Conservation (phyloP, 2,329 filamentous ascomycete species). For the Tolypocladium sp. region DNA sequence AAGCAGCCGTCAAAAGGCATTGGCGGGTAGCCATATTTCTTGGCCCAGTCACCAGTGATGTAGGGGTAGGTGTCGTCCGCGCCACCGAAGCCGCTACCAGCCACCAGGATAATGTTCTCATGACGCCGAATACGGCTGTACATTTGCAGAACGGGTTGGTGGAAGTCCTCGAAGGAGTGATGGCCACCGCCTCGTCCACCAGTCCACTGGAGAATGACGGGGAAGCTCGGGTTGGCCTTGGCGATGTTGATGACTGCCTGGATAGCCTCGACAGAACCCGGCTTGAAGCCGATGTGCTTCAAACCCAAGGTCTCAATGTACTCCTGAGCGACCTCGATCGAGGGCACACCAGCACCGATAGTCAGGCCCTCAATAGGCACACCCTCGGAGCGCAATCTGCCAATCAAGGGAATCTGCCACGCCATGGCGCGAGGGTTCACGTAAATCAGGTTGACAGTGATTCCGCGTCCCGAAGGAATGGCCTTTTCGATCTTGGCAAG, state of each 20-base stretch:
- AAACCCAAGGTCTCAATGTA: constrained; percentile 89
- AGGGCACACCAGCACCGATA: constrained; percentile 88
- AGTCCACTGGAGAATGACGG: constrained; percentile 91
- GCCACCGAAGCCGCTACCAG: constrained; percentile 85
- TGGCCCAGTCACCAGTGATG: constrained; percentile 82
- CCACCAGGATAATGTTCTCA: constrained; percentile 80
- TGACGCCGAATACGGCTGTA: constrained; percentile 80
- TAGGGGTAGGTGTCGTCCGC: constrained; percentile 89
- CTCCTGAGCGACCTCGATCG: constrained; percentile 84
- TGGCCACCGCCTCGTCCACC: constrained; percentile 89
- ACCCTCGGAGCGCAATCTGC: constrained; percentile 70
- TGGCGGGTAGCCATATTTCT: constrained; percentile 73
- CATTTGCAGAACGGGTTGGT: constrained; percentile 84
- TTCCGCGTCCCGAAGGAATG: constrained; percentile 78
- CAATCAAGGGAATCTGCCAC: constrained; percentile 85
- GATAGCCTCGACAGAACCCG: constrained; percentile 79
- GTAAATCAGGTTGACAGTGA: constrained; percentile 85
- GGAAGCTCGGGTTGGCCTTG: constrained; percentile 87
- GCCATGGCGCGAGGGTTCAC: constrained; percentile 82
- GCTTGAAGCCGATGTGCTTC: constrained; percentile 93
- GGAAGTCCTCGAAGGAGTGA: constrained; percentile 93
- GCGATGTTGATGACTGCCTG: constrained; percentile 88
- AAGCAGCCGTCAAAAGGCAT: constrained; percentile 94
- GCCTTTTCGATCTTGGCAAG: constrained; percentile 75
- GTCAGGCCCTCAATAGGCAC: constrained; percentile 87